Evolutionary conservation across 129 eudicot genomes (phyloP), one percentile per base, ranked within the genome.

Genomic region (Flaveria brownii): DNA sequence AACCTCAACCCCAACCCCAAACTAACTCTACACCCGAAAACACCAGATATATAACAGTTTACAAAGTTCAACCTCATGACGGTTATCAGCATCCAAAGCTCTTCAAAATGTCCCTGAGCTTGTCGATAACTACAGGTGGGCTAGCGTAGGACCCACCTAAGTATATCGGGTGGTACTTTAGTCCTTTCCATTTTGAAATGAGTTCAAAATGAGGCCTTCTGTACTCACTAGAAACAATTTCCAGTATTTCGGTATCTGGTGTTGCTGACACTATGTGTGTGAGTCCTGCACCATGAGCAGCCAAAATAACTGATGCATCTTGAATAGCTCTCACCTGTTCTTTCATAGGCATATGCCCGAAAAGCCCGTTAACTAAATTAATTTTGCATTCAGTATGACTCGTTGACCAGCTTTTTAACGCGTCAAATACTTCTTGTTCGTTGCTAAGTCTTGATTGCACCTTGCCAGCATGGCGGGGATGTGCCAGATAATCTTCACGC

Each of bases 261-360:
- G 81, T 39, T 41, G 99, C 99, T 14, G 99, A 83, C 25, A 95
- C 96, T 79, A 95, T 86, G 70, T 95, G 99, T 43, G 99, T 95
- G 8, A 95, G 82, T 14, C 99, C 99, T 6, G 99, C 99, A 66
- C 99, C 99, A 62, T 95, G 99, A 49, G 99, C 99, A 28, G 97
- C 99, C 36, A 91, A 65, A 17, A 95, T 89, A 55, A 95, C 96
- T 0, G 90, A 85, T 6, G 99, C 99, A 77, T 91, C 97, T 72
- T 91, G 91, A 66, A 95, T 89, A 6, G 97, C 95, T 52, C 87
- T 82, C 50, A 95, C 79, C 78, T 95, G 99, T 80, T 95, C 99
- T 75, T 86, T 95, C 97, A 95, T 95, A n/a, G 91, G 69, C 99
- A 95, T 95, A 52, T 95, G 99, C 22, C 89, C 99, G 72, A 95